Evolutionary conservation across 805 yeast genomes (phyloP).

Genomic region (Barnettozyma sp.): DNA sequence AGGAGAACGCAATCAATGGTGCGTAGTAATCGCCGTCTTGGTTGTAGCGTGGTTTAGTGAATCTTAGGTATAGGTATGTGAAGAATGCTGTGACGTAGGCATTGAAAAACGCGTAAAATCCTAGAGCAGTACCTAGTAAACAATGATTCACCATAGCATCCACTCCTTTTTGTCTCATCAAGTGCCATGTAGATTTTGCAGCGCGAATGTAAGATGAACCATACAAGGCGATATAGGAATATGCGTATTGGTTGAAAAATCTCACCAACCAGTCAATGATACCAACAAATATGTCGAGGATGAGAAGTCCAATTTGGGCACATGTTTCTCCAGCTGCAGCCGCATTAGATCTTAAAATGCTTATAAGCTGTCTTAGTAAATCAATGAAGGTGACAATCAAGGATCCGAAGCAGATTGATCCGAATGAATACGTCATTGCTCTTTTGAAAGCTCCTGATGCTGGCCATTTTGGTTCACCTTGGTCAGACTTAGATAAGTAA

Average conservation of each 20-base stretch:
- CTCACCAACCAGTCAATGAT: slow-evolving; percentile 72
- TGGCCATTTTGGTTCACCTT: slow-evolving; percentile 73
- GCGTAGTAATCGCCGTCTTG: slow-evolving; percentile 54
- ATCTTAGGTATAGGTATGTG: slow-evolving; percentile 57
- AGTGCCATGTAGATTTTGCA: slow-evolving; percentile 76
- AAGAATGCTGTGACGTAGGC: slow-evolving; percentile 60
- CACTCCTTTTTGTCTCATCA: slow-evolving; percentile 72
- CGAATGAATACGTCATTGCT: slow-evolving; percentile 80
- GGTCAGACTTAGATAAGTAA: slow-evolving; percentile 66
- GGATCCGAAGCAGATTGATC: slow-evolving; percentile 85
- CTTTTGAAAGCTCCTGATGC: slow-evolving; percentile 76
- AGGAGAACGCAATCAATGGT: slow-evolving; percentile 66
- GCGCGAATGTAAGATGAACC: slow-evolving; percentile 72
- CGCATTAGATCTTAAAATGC: slow-evolving; percentile 45
- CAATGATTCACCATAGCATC: slow-evolving; percentile 83
- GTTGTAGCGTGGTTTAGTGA: slow-evolving; percentile 64
- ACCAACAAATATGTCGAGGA: slow-evolving; percentile 53
- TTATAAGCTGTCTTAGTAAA: slow-evolving; percentile 49
- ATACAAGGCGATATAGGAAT: slow-evolving; percentile 78
- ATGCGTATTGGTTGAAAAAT: slow-evolving; percentile 88
- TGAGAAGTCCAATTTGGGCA: slow-evolving; percentile 45
- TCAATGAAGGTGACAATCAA: slow-evolving; percentile 67
- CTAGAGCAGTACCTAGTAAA: slow-evolving; percentile 68
- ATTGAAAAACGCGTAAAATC: slow-evolving; percentile 67
- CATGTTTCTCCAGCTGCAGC: slow-evolving; percentile 45